These are phyloP conservation scores for Blastocystis sp. DNA, from an alignment of 352 stramenopile genomes.

Conservation along the genomic window DNA sequence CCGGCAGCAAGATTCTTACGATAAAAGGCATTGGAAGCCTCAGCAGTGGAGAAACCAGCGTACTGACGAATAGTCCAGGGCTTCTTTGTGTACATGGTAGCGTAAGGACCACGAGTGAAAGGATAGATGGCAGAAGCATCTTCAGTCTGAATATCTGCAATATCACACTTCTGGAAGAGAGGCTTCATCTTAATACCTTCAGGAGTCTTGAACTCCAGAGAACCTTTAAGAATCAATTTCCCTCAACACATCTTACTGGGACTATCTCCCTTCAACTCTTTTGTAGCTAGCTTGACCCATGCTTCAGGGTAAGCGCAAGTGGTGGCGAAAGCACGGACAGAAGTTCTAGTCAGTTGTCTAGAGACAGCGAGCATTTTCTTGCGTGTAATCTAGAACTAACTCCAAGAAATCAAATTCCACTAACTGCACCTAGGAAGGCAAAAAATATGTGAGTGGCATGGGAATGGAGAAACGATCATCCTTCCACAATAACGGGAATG, in stretches of 20 bases:
- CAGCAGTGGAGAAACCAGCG: conserved; percentile 90
- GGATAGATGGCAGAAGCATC: conserved; percentile 75
- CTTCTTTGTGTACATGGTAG: conserved; percentile 92
- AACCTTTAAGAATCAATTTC: neutral
- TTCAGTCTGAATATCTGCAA: conserved; percentile 73
- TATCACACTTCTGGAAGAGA: conserved; percentile 84
- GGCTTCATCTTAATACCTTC: conserved; percentile 91
- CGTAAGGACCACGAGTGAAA: conserved; percentile 88
- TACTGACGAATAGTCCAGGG: conserved; percentile 92
- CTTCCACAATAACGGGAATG: conserved; percentile 43
- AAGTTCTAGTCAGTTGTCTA: conserved; percentile 50
- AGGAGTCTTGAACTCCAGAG: conserved; percentile 79
- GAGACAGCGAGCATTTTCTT: conserved; percentile 57
- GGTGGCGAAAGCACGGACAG: conserved; percentile 29
- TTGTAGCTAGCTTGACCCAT: conserved; percentile 35
- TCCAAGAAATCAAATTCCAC: neutral
- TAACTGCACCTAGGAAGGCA: neutral
- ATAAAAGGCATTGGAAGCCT: conserved; percentile 95
- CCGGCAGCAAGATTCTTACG: conserved; percentile 86
- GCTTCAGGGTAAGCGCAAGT: conserved; percentile 49
- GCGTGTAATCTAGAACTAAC: neutral
- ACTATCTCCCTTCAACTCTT: conserved; percentile 52
- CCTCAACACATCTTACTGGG: neutral
- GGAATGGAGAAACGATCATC: neutral
- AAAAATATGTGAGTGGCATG: conserved; percentile 54